Evolutionary conservation across 306 rosid species (phyloP).

Genomic region (Alnus rubra): DNA sequence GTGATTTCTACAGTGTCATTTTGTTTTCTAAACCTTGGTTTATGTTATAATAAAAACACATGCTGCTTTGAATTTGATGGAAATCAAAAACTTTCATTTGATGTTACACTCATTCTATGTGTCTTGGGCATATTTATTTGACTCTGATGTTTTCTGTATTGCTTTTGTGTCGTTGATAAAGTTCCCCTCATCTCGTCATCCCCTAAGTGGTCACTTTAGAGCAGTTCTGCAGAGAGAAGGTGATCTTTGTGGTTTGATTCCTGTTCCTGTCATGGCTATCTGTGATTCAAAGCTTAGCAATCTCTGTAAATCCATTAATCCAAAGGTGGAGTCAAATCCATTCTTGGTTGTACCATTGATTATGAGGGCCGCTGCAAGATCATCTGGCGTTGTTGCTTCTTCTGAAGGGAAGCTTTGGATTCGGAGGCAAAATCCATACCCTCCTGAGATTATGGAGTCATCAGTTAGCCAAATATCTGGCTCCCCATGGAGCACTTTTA

Average conservation of each 20-base stretch:
- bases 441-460: slow-evolving; percentile 54
- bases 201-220: slow-evolving; percentile 84
- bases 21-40: background rate
- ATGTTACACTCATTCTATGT: background rate
- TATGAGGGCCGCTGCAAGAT: slow-evolving; percentile 53
- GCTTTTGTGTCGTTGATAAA: slow-evolving; percentile 42
- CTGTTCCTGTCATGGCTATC: slow-evolving; percentile 62
- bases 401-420: slow-evolving; percentile 64
- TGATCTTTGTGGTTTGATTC: slow-evolving; percentile 57
- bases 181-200: slow-evolving; percentile 73
- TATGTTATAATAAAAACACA: background rate
- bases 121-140: slow-evolving; percentile 6
- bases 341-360: slow-evolving; percentile 52
- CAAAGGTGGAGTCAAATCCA: slow-evolving; percentile 76
- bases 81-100: background rate
- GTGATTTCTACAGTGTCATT: background rate
- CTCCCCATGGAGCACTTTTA: slow-evolving; percentile 39
- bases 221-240: slow-evolving; percentile 70
- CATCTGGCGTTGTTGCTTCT: slow-evolving; percentile 45
- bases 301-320: slow-evolving; percentile 67
- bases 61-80: background rate
- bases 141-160: slow-evolving; percentile 27
- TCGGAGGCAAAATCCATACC: slow-evolving; percentile 60
- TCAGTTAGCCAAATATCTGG: slow-evolving; percentile 31
- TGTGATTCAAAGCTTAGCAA: slow-evolving; percentile 57